phyloP scores from a whole-genome alignment of 2,329 filamentous ascomycete genomes.

The Pseudogymnoascus sp. region DNA sequence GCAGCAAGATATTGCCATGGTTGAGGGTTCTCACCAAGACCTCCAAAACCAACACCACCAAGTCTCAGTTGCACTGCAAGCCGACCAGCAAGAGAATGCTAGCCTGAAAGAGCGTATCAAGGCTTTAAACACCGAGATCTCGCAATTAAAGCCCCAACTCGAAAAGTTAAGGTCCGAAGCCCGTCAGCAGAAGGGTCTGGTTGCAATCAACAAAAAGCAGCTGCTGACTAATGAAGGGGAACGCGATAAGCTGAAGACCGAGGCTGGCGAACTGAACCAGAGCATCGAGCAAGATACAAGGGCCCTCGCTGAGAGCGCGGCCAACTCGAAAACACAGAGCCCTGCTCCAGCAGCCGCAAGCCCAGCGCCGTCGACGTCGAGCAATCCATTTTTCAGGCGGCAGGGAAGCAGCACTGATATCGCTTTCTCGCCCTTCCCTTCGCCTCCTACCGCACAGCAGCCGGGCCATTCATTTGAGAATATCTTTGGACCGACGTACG shows the following conservation, averaged over 20 bases:
- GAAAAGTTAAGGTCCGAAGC: constrained; percentile 91
- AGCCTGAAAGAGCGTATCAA: constrained; percentile 81
- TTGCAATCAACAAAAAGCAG: constrained; percentile 98
- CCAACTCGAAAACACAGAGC: constrained; percentile 18
- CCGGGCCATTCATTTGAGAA: constrained; percentile 72
- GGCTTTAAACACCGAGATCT: constrained; percentile 71
- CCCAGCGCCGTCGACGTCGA: constrained; percentile 62
- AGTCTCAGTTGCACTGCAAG: constrained; percentile 63
- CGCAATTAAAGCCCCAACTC: constrained; percentile 77
- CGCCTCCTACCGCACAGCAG: constrained; percentile 27
- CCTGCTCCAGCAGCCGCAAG: constrained; percentile 49
- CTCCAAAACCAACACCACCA: constrained; percentile 76
- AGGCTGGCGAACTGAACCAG: constrained; percentile 62
- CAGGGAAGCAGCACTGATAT: constrained; percentile 45
- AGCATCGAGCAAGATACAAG: constrained; percentile 50
- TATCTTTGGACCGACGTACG: constrained; percentile 68
- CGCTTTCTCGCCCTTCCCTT: constrained; percentile 40
- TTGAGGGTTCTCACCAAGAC: constrained; percentile 76
- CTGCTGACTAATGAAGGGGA: constrained; percentile 81
- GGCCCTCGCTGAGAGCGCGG: constrained; percentile 41
- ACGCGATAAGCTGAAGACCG: constrained; percentile 75
- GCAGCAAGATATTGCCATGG: constrained; percentile 71
- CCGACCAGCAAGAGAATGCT: constrained; percentile 82
- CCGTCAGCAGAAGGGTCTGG: constrained; percentile 89
- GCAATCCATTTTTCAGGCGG: constrained; percentile 89